Base-by-base conservation (phyloP, 768 basidiomycete genomes). In the Boletus subparvulus region DNA sequence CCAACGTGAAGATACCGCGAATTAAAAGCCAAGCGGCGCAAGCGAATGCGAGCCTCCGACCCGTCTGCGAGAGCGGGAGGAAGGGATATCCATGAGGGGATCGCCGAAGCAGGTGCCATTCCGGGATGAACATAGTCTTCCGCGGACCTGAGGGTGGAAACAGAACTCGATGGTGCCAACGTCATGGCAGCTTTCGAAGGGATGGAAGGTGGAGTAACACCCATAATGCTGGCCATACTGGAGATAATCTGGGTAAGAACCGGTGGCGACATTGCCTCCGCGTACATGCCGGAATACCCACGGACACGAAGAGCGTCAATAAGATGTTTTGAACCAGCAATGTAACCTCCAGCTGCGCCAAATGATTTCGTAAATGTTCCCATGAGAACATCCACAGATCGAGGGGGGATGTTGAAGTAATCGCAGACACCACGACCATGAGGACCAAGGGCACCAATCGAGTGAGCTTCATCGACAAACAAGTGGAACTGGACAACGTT, bases 331-430 rank as follows among this genome's bases (percentile, higher is more conserved):
- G 76, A 84, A 8, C 94, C 95, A 4, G 95, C 82, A 58, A 99
- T 87, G 74, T 98, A 98, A 4, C 97, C 96, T 44, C 96, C 96
- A 0, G 94, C 89, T 1, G 94, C 90, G 52, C 92, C 93, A 65
- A 95, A 95, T 0, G 91, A 92, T 72, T 92, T 93, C 28, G 96
- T 99, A 73, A 99, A 97, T 0, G 97, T 99, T 47, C 97, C 97
- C 97, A 99, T 99, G 59, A 97, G 83, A 59, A 99, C 81, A 68
- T 99, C 97, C 60, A 98, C 82, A 9, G 80, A 79, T 3, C 81
- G 79, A 12, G 97, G 94, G 61, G 89, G 76, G 55, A 98, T 76
- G 46, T 83, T 84, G 70, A 96, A 99, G 76, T 96, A 99, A 69
- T 99, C 95, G 50, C 87, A 85, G 10, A 99, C 90, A 55, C 97